Evolutionary conservation across 139 green algal species (phyloP), one percentile per base, ranked within the genome.

Genomic region (Edaphochlamys debaryana): DNA sequence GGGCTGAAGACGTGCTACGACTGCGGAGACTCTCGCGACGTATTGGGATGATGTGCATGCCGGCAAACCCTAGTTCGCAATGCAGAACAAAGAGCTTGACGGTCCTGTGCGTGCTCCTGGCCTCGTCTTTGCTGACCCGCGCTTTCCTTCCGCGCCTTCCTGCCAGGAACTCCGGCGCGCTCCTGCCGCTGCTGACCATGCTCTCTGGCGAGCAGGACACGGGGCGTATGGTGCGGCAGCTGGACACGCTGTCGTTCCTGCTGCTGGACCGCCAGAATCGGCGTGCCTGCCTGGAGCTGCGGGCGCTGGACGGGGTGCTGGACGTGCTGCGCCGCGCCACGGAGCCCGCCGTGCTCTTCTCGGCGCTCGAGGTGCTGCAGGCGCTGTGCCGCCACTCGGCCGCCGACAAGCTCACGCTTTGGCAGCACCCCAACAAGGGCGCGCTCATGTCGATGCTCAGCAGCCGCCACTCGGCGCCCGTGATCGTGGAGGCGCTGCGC

Each of bases 221-320:
- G 0, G 23, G 45, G 0, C 32, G 36, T 32, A 36, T 77, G 29
- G 50, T 75, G 7, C 45, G 41, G 6, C 42, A 32, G 23, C 36
- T 88, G 25, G 62, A 81, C 32, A 88, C 84, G 8, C 68, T 88
- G 0, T 62, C 56, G 42, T 88, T 88, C 62, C 36, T 88, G 84
- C 69, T 88, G 48, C 48, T 88, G 58, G 84, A 88, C 69, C 60
- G 69, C 2, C 41, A 48, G 19, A 88, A 88, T 30, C 76, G 84
- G 27, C 69, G 75, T 5, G 75, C 45, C 1, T 67, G 69, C 58
- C 69, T 67, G 5, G 84, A 88, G 36, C 68, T 88, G 45, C 29
- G 60, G 19, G 76, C 54, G 3, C 58, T 88, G 20, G 74, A 82
- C 58, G 30, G 81, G 11, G 56, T 88, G 34, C 48, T 88, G 68